Evolutionary conservation across 2,329 filamentous ascomycete species (phyloP).

Genomic region (Rutstroemia sp.): DNA sequence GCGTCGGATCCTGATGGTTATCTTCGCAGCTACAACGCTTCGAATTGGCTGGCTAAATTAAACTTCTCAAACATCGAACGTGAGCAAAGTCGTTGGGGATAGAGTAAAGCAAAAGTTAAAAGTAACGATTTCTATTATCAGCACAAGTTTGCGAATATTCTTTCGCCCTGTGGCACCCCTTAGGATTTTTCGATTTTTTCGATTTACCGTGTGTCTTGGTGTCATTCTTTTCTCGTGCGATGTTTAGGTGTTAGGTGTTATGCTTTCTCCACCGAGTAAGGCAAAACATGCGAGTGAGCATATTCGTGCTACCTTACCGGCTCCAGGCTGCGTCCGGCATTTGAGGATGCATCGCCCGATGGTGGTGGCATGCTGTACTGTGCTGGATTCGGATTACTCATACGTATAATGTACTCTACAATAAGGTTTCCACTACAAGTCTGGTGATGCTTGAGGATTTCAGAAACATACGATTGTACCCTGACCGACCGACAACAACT

Average conservation of each 20-base stretch:
- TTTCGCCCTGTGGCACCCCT: background rate
- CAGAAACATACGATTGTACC: too few relatives aligned
- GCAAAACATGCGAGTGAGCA: too few relatives aligned
- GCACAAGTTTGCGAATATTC: background rate
- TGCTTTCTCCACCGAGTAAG: too few relatives aligned
- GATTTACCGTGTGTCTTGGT: background rate
- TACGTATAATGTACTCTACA: background rate
- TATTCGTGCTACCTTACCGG: background rate
- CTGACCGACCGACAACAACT: too few relatives aligned
- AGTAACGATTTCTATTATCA: background rate
- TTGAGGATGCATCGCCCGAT: background rate
- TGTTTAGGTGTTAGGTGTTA: too few relatives aligned
- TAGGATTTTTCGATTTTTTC: background rate
- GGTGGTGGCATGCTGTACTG: background rate
- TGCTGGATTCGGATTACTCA: background rate
- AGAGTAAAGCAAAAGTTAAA: too few relatives aligned
- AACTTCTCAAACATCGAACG: background rate
- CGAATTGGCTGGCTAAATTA: background rate
- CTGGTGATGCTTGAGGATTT: too few relatives aligned
- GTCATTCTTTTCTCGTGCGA: background rate
- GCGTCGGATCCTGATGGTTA: background rate
- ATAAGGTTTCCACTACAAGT: too few relatives aligned
- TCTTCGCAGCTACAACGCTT: background rate
- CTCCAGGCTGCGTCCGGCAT: constrained; percentile 4
- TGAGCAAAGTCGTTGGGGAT: background rate